Evolutionary conservation across 2,329 filamentous ascomycete species (phyloP).

Genomic region (Fusarium sp.): DNA sequence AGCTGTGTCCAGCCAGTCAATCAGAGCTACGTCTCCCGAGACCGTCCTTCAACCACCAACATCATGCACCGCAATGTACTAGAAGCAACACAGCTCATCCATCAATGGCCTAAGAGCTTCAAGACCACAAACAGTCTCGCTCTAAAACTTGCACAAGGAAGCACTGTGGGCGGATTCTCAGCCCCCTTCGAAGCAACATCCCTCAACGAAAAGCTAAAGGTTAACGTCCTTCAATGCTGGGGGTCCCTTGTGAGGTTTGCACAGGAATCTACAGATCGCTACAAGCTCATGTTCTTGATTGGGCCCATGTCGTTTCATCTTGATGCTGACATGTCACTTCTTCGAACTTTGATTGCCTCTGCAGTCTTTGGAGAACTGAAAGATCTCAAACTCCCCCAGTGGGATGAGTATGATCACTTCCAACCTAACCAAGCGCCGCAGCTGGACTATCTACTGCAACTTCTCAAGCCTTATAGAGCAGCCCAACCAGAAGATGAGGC

Average conservation of each 20-base stretch:
- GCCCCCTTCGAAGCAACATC: slow-evolving; percentile 25
- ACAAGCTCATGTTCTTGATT: slow-evolving; percentile 39
- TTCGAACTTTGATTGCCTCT: slow-evolving; percentile 37
- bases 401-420: slow-evolving; percentile 38
- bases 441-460: slow-evolving; percentile 25
- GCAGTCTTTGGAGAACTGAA: slow-evolving; percentile 35
- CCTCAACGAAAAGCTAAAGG: slow-evolving; percentile 34
- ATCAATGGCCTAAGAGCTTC: slow-evolving; percentile 29
- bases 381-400: slow-evolving; percentile 23
- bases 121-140: slow-evolving; percentile 32
- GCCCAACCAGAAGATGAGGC: slow-evolving; percentile 12
- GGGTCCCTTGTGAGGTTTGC: slow-evolving; percentile 29
- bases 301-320: slow-evolving; percentile 37
- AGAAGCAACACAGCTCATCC: slow-evolving; percentile 29
- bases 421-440: slow-evolving; percentile 36
- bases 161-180: slow-evolving; percentile 33
- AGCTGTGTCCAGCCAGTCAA: slow-evolving; percentile 12
- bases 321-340: slow-evolving; percentile 32
- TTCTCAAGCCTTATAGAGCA: slow-evolving; percentile 36
- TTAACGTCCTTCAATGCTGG: slow-evolving; percentile 33
- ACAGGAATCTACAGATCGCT: slow-evolving; percentile 16
- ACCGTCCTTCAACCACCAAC: slow-evolving; percentile 32
- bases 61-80: slow-evolving; percentile 39
- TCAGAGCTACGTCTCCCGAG: slow-evolving; percentile 29
- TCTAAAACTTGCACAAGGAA: slow-evolving; percentile 21